Evolutionary conservation across 805 yeast species (phyloP), one percentile per base, ranked within the genome.

Genomic region (Candida cerambycidarum): DNA sequence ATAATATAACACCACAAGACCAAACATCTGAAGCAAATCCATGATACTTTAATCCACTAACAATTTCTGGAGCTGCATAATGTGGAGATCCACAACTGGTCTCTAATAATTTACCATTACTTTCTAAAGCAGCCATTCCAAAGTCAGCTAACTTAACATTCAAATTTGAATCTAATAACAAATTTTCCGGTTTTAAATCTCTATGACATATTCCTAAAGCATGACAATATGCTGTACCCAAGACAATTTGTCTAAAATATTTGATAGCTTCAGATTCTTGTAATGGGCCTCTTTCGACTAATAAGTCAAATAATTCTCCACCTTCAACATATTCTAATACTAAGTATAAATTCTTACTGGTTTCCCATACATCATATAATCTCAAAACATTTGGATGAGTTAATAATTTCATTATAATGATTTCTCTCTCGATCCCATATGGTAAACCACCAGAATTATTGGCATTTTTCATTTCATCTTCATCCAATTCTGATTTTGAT

Each of bases 331-430:
- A 86, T 58, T 86, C 95, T 39, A 86, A 65, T 12, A 86, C 89
- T 50, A 86, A 62, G 55, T 83, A 86, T 44, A 93, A 72, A 46
- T 92, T 96, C 57, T 88, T 89, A 51, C 89, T 83, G 51, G 95
- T 92, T 64, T 93, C 99, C 98, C 98, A 93, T 17, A 93, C 99
- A 59, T 93, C 99, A 60, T 89, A 93, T 30, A 93, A 71, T 18
- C 93, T 85, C 78, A 93, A 82, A 17, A 93, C 93, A 57, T 93
- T 92, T 10, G 96, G 89, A 63, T 93, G 98, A 46, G 93, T 87
- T 35, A 93, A 79, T 32, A 93, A 74, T 65, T 93, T 93, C 99
- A 92, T 93, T 54, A 93, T 93, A 54, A 93, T 90, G 50, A 93
- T 95, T 61, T 93, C 99, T 52, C 98, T 78, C 66, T 93, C 99